Base-by-base conservation (phyloP, 352 stramenopile genomes). In the Phytopythium mirpurense region DNA sequence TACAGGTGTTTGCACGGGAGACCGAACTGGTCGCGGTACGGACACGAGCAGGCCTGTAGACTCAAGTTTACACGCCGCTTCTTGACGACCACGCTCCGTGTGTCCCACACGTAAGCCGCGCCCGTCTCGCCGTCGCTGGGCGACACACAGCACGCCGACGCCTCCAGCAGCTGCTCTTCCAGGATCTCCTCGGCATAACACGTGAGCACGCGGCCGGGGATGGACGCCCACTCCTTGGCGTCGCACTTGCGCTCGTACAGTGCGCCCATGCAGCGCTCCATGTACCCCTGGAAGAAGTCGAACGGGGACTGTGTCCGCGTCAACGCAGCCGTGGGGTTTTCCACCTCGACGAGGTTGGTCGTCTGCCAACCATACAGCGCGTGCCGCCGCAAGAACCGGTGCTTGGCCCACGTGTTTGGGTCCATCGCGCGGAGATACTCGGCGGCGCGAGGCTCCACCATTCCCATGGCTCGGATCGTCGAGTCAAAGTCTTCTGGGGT, bases 211-310 rank as follows among this genome's bases (percentile, higher is more conserved):
- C 56, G 62, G 16, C 54, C 41, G 21, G 41, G 45, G 8, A 48
- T 12, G 43, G 64, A 57, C 16, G 65, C 7, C 59, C 57, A 72
- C n/a, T 55, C 53, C 43, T 74, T 71, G 19, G 36, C 59, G 8
- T 64, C 46, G n/a, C 70, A 53, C 40, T 78, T 78, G n/a, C 70
- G 57, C 21, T 71, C 53, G 42, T 78, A 78, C n/a, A 74, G 34
- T 8, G 59, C 38, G 1, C 58, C 54, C 70, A 77, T 77, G 26
- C 64, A 72, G 32, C 67, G 64, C 54, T 79, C 67, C 70, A 79
- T 79, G 40, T 74, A 79, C 12, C 57, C 40, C 49, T 74, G 67
- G 40, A 76, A 78, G 31, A 78, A 75, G 38, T 74, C 66, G 32
- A 78, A 78, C 2, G 66, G 70, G 7, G 66, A 56, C 36, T 67